phyloP scores from a whole-genome alignment of 352 stramenopile species.

The Globisporangium sylvaticum region DNA sequence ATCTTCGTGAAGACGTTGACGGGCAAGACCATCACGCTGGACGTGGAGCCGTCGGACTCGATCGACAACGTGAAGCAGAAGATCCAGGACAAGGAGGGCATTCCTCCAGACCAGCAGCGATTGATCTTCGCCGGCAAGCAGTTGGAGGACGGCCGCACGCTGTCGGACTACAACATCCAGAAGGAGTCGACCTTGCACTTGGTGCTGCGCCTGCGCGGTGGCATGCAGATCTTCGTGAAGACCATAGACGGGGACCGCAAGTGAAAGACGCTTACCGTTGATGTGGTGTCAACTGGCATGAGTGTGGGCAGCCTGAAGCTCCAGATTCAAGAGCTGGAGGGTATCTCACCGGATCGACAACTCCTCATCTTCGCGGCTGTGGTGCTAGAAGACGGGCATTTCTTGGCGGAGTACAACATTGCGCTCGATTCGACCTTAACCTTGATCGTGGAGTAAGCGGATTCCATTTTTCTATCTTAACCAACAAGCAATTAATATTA shows the following conservation, averaged over 20 bases:
- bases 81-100: constrained; percentile 92
- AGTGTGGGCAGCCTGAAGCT: not conserved
- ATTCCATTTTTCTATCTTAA: not conserved
- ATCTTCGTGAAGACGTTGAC: constrained; percentile 93
- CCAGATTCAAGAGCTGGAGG: not conserved
- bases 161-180: constrained; percentile 90
- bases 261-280: not conserved
- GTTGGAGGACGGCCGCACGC: constrained; percentile 15
- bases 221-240: constrained; percentile 8
- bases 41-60: constrained; percentile 90
- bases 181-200: constrained; percentile 94
- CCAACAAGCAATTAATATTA: too few relatives aligned
- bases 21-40: constrained; percentile 90
- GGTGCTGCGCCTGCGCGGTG: constrained; percentile 75
- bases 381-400: not conserved
- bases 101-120: constrained; percentile 92
- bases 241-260: not conserved
- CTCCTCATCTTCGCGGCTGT: not conserved
- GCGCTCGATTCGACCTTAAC: not conserved
- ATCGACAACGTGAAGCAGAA: constrained; percentile 97
- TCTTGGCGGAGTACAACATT: not conserved
- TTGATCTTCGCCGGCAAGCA: constrained; percentile 91
- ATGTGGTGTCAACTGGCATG: not conserved
- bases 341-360: not conserved
- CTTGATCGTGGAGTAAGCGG: not conserved